Base-by-base conservation (phyloP, 2,329 filamentous ascomycete genomes). In the Pseudogymnoascus sp. region DNA sequence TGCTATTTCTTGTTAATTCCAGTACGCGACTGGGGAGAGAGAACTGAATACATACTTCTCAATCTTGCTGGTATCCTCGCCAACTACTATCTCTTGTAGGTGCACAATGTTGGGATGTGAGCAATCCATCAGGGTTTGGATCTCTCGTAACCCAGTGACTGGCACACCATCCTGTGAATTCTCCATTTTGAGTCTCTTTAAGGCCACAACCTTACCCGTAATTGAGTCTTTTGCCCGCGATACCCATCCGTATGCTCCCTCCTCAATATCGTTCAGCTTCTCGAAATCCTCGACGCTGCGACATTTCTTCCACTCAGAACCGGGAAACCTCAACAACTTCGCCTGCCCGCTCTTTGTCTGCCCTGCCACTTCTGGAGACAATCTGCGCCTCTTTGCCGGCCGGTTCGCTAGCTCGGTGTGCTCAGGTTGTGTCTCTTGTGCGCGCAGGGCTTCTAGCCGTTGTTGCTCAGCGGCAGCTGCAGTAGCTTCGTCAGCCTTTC, bases 241-340 rank as follows among this genome's bases (percentile, higher is more conserved):
- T 4, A 99, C 95, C 84, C 88, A 93, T 53, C 95, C 95, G 76
- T 99, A 99, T 8, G 92, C 92, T 36, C 95, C 95, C 78, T 99
- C 95, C 76, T 97, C 95, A 71, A 99, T 99, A 74, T 95, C 90
- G 75, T 99, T 99, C 64, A 99, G 81, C 69, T 90, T 89, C 71
- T 97, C 90, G 77, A 93, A 99, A 72, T 91, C 88, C 72, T 93
- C 89, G 26, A 96, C 88, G 73, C 90, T 90, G 65, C 89, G 83
- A 72, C 88, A 89, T 64, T 78, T 80, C 61, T 84, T 82, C 86
- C 92, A 96, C 68, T 79, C 76, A 9, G 83, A 83, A 13, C 81
- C 79, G 9, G 88, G 83, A 72, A 96, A 93, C 10, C 89, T 86
- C 44, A 97, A 76, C 2, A 96, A 79, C 67, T 82, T 85, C 1